Percentiles rank a stretch among this genome's conserved stretches.
Conservation (phyloP, 306 rosid species). For the Vicia villosa region DNA sequence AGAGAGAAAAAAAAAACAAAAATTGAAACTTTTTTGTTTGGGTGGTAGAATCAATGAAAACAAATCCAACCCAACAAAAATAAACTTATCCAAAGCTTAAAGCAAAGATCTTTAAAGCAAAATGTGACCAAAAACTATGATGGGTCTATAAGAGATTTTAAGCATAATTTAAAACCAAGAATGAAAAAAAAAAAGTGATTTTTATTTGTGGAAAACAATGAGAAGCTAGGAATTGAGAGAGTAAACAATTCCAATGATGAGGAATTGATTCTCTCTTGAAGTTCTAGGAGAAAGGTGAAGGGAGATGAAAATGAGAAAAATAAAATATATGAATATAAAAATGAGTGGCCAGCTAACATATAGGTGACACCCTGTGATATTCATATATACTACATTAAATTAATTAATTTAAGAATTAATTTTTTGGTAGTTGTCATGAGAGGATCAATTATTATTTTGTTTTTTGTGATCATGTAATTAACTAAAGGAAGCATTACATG, state of each 20-base stretch:
- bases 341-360: conserved; percentile 82
- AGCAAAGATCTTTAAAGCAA: conserved; percentile 53
- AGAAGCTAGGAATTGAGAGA: conserved; percentile 38
- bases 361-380: conserved; percentile 56
- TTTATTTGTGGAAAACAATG: conserved; percentile 37
- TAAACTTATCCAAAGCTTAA: conserved; percentile 33
- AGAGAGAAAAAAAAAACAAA: conserved; percentile 17
- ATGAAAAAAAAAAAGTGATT: not conserved
- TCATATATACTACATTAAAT: conserved; percentile 45
- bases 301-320: conserved; percentile 38
- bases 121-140: conserved; percentile 40
- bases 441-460: conserved; percentile 41
- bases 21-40: conserved; percentile 8
- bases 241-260: conserved; percentile 34
- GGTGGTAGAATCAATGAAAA: conserved; percentile 45
- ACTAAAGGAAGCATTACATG: conserved; percentile 4
- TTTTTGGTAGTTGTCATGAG: conserved; percentile 41
- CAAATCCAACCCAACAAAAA: conserved; percentile 35
- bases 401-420: conserved; percentile 21
- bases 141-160: conserved; percentile 15
- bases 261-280: conserved; percentile 37
- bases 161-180: not conserved
- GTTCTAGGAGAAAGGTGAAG: conserved; percentile 49
- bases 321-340: conserved; percentile 40
- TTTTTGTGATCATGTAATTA: conserved; percentile 26